Conservation (phyloP, 352 stramenopile species). For the Phytophthora kernoviae region DNA sequence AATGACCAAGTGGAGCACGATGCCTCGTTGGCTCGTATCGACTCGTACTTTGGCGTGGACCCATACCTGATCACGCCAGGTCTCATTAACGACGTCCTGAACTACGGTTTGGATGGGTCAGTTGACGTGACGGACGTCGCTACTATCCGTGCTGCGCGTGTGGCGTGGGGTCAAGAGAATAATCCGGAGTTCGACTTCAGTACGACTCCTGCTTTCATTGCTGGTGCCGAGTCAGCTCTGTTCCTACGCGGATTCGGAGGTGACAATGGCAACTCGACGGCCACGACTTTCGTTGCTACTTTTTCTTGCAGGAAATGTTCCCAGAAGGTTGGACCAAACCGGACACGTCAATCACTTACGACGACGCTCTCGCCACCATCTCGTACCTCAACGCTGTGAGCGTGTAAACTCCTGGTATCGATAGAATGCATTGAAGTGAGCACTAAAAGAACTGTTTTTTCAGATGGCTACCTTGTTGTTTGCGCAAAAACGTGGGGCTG, state of each 20-base stretch:
- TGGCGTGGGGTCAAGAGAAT: conserved; percentile 17
- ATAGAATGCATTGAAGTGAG: no score
- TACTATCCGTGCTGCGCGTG: conserved; percentile 12
- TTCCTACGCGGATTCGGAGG: conserved; percentile 23
- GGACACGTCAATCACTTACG: conserved; percentile 18
- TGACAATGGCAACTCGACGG: conserved; percentile 19
- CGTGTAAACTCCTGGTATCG: conserved; percentile 20
- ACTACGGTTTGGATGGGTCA: conserved; percentile 21
- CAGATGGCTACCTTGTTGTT: background rate
- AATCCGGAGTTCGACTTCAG: conserved; percentile 26
- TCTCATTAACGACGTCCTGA: conserved; percentile 27
- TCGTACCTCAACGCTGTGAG: conserved; percentile 18
- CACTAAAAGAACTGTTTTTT: no score
- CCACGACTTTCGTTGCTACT: conserved; percentile 18
- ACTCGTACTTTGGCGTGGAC: conserved; percentile 30
- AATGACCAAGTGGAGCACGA: conserved; percentile 31
- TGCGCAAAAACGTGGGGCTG: conserved; percentile 1
- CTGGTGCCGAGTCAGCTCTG: conserved; percentile 17
- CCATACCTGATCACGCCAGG: conserved; percentile 17
- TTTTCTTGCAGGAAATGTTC: conserved; percentile 33
- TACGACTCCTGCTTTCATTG: conserved; percentile 21
- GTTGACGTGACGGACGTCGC: conserved; percentile 20
- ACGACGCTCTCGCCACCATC: conserved; percentile 19
- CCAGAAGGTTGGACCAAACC: conserved; percentile 28
- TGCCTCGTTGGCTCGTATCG: conserved; percentile 24